phyloP scores from a whole-genome alignment of 306 rosid species.

The Senna siamea region DNA sequence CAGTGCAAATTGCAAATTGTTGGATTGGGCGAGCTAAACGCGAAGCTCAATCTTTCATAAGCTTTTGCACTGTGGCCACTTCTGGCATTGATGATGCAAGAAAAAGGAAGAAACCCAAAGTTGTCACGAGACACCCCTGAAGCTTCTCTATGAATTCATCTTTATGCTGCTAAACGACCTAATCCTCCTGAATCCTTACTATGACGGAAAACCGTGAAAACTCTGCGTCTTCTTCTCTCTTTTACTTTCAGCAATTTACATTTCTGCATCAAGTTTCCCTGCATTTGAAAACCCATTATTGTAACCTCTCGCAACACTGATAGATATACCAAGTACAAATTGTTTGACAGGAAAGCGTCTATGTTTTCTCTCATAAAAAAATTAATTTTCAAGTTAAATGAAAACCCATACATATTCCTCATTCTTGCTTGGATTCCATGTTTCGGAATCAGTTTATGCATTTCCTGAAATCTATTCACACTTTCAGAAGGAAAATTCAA shows the following conservation, averaged over 20 bases:
- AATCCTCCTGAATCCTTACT: constrained; percentile 62
- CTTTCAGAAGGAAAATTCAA: constrained; percentile 70
- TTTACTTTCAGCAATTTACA: too few species aligned
- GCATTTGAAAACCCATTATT: too few species aligned
- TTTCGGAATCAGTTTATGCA: constrained; percentile 82
- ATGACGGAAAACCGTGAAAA: constrained; percentile 62
- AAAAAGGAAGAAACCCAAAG: constrained; percentile 39
- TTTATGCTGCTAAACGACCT: constrained; percentile 77
- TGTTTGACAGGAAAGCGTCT: too few species aligned
- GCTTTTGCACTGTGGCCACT: constrained; percentile 64
- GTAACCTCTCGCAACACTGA: too few species aligned
- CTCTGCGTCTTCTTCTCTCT: constrained; percentile 39
- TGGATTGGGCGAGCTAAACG: constrained; percentile 36
- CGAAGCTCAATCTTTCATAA: constrained; percentile 34
- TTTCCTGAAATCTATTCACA: constrained; percentile 74
- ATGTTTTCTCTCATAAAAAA: too few species aligned
- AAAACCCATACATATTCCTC: too few species aligned
- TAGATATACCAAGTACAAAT: too few species aligned
- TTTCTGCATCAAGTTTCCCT: too few species aligned
- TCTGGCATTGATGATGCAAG: constrained; percentile 56
- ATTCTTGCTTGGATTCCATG: constrained; percentile 46
- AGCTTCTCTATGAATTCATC: constrained; percentile 67
- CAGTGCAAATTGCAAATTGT: constrained; percentile 45
- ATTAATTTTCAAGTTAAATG: too few species aligned
- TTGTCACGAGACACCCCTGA: constrained; percentile 87